Conservation (phyloP, 768 basidiomycete genomes). For the Tricholoma hemisulphureum region DNA sequence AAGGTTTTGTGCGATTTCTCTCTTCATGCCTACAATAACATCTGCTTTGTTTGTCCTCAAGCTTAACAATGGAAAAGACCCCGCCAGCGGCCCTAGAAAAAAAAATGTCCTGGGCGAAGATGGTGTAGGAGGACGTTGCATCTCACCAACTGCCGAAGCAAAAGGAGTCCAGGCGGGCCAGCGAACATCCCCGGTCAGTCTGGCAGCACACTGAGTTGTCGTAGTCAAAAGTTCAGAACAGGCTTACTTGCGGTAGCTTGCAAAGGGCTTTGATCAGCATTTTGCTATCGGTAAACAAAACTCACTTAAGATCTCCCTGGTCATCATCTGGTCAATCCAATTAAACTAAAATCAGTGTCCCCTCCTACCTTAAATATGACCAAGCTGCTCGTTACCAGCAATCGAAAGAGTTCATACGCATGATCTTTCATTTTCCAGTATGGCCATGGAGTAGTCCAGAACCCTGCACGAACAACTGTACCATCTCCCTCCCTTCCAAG, state of each 20-base stretch:
- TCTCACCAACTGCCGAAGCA: conserved; percentile 63
- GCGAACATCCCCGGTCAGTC: conserved; percentile 81
- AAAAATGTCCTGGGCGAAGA: neutral
- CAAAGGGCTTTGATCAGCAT: neutral
- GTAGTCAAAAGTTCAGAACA: neutral
- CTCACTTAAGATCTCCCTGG: conserved; percentile 89
- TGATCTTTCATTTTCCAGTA: conserved; percentile 71
- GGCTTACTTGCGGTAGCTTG: conserved; percentile 80
- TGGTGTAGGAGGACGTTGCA: neutral
- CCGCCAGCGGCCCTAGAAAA: conserved; percentile 66
- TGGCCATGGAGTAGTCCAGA: conserved; percentile 75
- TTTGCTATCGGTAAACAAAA: conserved; percentile 10
- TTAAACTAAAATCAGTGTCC: neutral
- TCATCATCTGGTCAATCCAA: neutral
- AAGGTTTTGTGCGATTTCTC: conserved; percentile 65
- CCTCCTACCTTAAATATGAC: conserved; percentile 79
- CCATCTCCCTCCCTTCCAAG: conserved; percentile 43
- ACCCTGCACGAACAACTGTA: conserved; percentile 36
- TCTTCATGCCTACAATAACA: conserved; percentile 79
- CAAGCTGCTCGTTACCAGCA: conserved; percentile 55
- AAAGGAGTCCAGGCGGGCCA: conserved; percentile 87
- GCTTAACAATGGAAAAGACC: conserved; percentile 78
- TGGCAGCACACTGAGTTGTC: conserved; percentile 28
- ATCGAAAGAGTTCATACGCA: conserved; percentile 50
- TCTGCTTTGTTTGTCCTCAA: conserved; percentile 95